Percentiles rank a stretch among this genome's conserved stretches.
phyloP scores from a whole-genome alignment of 306 rosid genomes.

The Phaseolus lunatus region DNA sequence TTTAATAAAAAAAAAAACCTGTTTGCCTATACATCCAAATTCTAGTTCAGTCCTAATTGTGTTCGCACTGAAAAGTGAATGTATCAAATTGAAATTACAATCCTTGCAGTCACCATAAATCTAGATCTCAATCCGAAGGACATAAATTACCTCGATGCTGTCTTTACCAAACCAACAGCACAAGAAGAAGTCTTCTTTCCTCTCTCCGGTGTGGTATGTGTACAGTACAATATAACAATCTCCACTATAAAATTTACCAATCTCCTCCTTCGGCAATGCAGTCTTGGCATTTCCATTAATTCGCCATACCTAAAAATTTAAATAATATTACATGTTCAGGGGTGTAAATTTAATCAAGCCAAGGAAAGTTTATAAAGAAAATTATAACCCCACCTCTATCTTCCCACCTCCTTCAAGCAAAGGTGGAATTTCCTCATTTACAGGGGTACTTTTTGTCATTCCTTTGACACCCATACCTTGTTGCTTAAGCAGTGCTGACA shows the following conservation, averaged over 20 bases:
- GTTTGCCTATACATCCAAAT: neutral
- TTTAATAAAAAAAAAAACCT: neutral
- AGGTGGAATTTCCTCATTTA: slow-evolving; percentile 89
- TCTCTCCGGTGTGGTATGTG: slow-evolving; percentile 88
- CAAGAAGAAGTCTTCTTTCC: slow-evolving; percentile 92
- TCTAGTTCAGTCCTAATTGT: neutral
- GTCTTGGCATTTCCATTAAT: slow-evolving; percentile 77
- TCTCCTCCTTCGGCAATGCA: slow-evolving; percentile 73
- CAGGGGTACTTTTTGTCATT: slow-evolving; percentile 67
- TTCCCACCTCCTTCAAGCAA: slow-evolving; percentile 97
- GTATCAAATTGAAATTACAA: slow-evolving; percentile 10
- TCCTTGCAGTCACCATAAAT: neutral
- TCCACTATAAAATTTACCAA: slow-evolving; percentile 88
- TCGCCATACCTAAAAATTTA: slow-evolving; percentile 73
- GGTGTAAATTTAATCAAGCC: neutral
- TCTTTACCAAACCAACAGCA: slow-evolving; percentile 98
- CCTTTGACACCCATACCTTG: slow-evolving; percentile 94
- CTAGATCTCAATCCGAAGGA: slow-evolving; percentile 43
- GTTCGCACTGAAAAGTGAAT: neutral
- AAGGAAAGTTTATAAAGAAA: slow-evolving; percentile 26
- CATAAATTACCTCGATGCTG: slow-evolving; percentile 75
- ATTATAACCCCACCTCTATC: slow-evolving; percentile 72
- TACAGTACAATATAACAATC: slow-evolving; percentile 88
- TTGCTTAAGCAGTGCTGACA: slow-evolving; percentile 90
- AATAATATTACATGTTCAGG: slow-evolving; percentile 23